Evolutionary conservation across 2,329 filamentous ascomycete genomes (phyloP), one percentile per base, ranked within the genome.

Genomic region (Orbilia oligospora): DNA sequence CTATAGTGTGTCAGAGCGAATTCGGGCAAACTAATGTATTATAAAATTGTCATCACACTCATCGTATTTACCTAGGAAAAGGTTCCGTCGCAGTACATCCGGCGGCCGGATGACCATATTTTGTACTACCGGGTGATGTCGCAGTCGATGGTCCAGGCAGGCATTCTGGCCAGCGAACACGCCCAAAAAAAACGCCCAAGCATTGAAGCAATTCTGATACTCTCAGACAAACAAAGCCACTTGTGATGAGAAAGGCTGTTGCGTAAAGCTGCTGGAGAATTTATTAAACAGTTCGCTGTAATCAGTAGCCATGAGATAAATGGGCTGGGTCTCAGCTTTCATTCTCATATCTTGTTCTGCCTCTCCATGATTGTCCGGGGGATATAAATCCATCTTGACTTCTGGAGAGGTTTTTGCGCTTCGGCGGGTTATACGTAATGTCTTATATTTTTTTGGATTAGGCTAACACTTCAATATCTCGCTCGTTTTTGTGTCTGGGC

Each of bases 71-170:
- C 58, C 41, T 22, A 64, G n/a, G 38, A 64, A 64, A 64, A 64
- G 58, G 12, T 64, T 64, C 1, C 58, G 58, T 16, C 41, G 36
- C 22, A 64, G 41, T 64, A 64, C 30, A 64, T 64, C 58, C 2
- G 48, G 58, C 5, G 48, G 58, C 12, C 58, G 58, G 58, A 64
- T 64, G 30, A 64, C 18, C 58, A 64, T 64, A 48, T 64, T 38
- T 48, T 64, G 58, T 10, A 64, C 18, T 1, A 20, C 33, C 6
- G 58, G 38, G 38, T 64, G 58, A 46, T 30, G 5, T 10, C 58
- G 38, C 58, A 64, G 30, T 48, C 58, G 38, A 16, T 48, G 36
- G 58, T 64, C 58, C 6, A 64, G 38, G 48, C 58, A 64, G 1
- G 22, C 38, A 18, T 64, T 46, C 58, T 48, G 18, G 16, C 58